Evolutionary conservation across 1,139 yeast species (phyloP).

Genomic region (Waltiozyma sp.): DNA sequence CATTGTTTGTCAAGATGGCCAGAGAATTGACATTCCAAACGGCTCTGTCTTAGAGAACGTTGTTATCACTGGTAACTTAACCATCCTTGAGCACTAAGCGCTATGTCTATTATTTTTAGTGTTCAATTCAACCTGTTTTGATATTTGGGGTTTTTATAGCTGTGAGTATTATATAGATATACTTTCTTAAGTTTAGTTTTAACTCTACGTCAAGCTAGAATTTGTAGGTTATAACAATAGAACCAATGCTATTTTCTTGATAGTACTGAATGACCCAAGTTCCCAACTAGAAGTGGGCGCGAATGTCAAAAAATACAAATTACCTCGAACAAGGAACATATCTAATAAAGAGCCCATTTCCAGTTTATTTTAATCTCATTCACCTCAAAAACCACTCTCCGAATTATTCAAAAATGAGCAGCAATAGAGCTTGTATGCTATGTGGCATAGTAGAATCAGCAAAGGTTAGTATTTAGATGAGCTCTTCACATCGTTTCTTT

Average conservation of each 20-base stretch:
- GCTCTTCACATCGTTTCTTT: constrained; percentile 18
- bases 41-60: constrained; percentile 92
- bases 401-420: not conserved
- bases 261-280: too few relatives aligned
- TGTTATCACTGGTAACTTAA: constrained; percentile 92
- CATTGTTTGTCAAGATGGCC: constrained; percentile 95
- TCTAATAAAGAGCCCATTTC: too few relatives aligned
- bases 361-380: too few relatives aligned
- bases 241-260: too few relatives aligned
- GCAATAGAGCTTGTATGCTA: constrained; percentile 81
- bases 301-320: too few relatives aligned
- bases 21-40: constrained; percentile 92
- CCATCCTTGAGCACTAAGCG: constrained; percentile 77
- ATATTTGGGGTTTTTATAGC: not conserved
- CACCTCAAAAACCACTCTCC: too few relatives aligned
- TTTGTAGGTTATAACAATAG: too few relatives aligned
- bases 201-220: too few relatives aligned
- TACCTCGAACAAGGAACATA: too few relatives aligned
- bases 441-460: constrained; percentile 86
- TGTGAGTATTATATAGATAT: too few relatives aligned
- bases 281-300: too few relatives aligned
- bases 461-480: constrained; percentile 25
- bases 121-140: not conserved
- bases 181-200: too few relatives aligned
- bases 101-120: not conserved